Evolutionary conservation across 805 yeast genomes (phyloP).

Genomic region (Schizosaccharomyces lindneri): DNA sequence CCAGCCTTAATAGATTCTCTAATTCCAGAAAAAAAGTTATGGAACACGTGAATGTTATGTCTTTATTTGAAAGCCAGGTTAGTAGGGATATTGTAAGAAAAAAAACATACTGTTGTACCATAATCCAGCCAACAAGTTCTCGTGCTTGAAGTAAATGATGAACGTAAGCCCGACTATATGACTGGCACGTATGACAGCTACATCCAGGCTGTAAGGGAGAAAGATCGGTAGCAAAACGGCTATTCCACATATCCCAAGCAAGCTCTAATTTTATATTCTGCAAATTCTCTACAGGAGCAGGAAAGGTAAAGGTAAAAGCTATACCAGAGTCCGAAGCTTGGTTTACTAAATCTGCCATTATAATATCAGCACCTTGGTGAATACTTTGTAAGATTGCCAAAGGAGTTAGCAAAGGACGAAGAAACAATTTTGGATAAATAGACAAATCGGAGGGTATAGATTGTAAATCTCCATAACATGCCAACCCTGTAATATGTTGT

Average conservation of each 20-base stretch:
- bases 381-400: conserved; percentile 14
- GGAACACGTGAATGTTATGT: conserved; percentile 15
- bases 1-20: conserved; percentile 12
- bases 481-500: conserved; percentile 3
- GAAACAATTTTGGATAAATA: conserved; percentile 5
- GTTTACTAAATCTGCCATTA: conserved; percentile 13
- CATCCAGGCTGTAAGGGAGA: conserved; percentile 9
- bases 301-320: conserved; percentile 14
- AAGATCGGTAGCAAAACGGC: conserved; percentile 13
- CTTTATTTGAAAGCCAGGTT: conserved; percentile 4
- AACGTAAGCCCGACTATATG: conserved; percentile 17
- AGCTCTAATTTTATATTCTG: conserved; percentile 2
- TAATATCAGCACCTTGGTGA: conserved; percentile 15
- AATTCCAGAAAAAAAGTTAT: conserved; percentile 13
- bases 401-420: conserved; percentile 12
- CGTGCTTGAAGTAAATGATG: conserved; percentile 19
- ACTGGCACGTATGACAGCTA: conserved; percentile 9
- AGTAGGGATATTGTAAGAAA: neutral
- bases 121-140: conserved; percentile 21
- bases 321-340: conserved; percentile 16
- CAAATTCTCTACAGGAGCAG: conserved; percentile 4
- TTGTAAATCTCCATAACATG: conserved; percentile 5
- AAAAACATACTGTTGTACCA: conserved; percentile 12
- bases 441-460: conserved; percentile 5
- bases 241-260: conserved; percentile 14